Evolutionary conservation across 768 basidiomycete genomes (phyloP).

Genomic region (Lentinus tigrinus): DNA sequence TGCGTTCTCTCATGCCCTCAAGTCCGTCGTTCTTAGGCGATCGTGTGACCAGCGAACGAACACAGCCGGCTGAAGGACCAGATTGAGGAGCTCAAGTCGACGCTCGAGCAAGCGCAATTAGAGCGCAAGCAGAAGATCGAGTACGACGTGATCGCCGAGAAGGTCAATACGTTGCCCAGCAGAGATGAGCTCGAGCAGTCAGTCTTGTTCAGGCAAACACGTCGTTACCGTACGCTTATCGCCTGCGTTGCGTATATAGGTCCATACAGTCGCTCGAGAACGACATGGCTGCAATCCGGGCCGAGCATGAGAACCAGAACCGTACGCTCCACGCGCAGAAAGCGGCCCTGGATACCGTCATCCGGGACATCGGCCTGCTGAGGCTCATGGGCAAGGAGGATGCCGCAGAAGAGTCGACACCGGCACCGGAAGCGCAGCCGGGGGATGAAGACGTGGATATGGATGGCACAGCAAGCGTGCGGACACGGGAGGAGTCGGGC

Average conservation of each 20-base stretch:
- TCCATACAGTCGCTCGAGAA: slow-evolving; percentile 69
- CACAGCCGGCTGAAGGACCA: slow-evolving; percentile 65
- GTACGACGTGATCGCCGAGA: slow-evolving; percentile 82
- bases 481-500: slow-evolving; percentile 23
- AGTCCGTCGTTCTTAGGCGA: slow-evolving; percentile 4
- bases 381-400: slow-evolving; percentile 69
- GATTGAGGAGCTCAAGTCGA: slow-evolving; percentile 75
- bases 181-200: slow-evolving; percentile 78
- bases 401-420: slow-evolving; percentile 44
- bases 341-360: slow-evolving; percentile 61
- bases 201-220: slow-evolving; percentile 28
- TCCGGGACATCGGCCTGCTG: slow-evolving; percentile 58
- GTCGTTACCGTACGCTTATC: neutral
- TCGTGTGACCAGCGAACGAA: slow-evolving; percentile 55
- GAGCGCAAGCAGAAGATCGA: slow-evolving; percentile 78
- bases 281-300: slow-evolving; percentile 72
- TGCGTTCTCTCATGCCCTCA: slow-evolving; percentile 33
- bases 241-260: slow-evolving; percentile 35
- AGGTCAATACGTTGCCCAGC: slow-evolving; percentile 73
- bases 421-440: slow-evolving; percentile 41
- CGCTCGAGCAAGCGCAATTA: slow-evolving; percentile 77
- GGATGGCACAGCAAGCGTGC: slow-evolving; percentile 17
- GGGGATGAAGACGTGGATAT: slow-evolving; percentile 25
- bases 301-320: slow-evolving; percentile 74
- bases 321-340: slow-evolving; percentile 69